These are phyloP conservation scores for Cyclanthera cordifolia DNA, from an alignment of 306 rosid species.

Conservation along the genomic window DNA sequence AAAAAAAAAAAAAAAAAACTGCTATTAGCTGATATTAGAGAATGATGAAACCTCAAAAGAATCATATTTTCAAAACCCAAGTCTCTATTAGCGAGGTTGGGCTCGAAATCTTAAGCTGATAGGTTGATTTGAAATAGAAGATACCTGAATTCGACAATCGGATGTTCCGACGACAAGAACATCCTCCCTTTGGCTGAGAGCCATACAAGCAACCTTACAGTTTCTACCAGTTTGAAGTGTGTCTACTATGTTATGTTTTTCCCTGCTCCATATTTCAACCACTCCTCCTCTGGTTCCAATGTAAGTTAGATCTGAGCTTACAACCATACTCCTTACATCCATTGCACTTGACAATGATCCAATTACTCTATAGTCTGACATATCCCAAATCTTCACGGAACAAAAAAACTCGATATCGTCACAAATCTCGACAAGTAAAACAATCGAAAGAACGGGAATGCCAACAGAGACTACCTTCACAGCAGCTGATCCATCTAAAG, in stretches of 20 bases:
- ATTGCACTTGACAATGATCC: slow-evolving; percentile 48
- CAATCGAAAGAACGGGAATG: not conserved
- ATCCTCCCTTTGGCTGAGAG: slow-evolving; percentile 54
- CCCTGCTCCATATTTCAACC: slow-evolving; percentile 74
- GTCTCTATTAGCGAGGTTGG: too few relatives aligned
- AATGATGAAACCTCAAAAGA: not conserved
- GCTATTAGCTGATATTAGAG: not conserved
- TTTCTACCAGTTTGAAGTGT: slow-evolving; percentile 47
- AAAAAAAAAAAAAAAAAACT: not conserved
- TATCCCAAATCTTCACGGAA: slow-evolving; percentile 50
- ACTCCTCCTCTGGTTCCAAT: slow-evolving; percentile 74
- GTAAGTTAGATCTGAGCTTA: slow-evolving; percentile 72
- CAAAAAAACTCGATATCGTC: not conserved
- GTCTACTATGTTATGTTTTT: slow-evolving; percentile 46
- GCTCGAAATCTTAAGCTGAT: too few relatives aligned
- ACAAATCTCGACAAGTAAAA: not conserved
- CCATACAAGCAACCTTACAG: slow-evolving; percentile 58
- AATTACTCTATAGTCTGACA: slow-evolving; percentile 42
- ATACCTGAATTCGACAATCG: slow-evolving; percentile 78
- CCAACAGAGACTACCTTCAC: slow-evolving; percentile 50
- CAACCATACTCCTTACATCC: slow-evolving; percentile 67
- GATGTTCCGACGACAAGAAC: slow-evolving; percentile 73
- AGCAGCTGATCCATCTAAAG: slow-evolving; percentile 51
- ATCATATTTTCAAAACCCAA: too few relatives aligned
- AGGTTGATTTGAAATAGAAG: too few relatives aligned